Percentiles rank a stretch among this genome's conserved stretches.
Conservation (phyloP, 441 rosid genomes). For the Manihot esculenta region DNA sequence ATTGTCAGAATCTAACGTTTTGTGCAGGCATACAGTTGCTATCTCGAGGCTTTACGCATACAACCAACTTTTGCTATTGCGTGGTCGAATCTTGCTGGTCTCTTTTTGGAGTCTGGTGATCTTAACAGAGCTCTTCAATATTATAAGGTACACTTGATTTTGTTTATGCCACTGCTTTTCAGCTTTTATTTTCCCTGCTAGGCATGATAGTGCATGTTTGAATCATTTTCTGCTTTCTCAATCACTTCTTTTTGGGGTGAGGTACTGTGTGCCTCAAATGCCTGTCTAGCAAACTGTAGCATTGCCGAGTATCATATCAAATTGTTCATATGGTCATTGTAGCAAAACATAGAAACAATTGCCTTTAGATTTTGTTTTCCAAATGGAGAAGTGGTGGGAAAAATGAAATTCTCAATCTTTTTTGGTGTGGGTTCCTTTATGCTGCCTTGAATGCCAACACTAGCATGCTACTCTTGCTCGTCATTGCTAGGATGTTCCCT, state of each 20-base stretch:
- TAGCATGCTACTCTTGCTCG: neutral
- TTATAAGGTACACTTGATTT: constrained; percentile 66
- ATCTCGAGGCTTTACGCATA: constrained; percentile 91
- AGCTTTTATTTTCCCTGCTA: neutral
- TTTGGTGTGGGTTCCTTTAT: neutral
- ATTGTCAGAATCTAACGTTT: constrained; percentile 75
- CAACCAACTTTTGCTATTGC: constrained; percentile 98
- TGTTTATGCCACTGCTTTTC: constrained; percentile 9
- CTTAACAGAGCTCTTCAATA: constrained; percentile 91
- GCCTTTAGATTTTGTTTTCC: neutral
- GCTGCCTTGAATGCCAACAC: neutral
- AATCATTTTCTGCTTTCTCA: neutral
- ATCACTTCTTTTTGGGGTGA: neutral
- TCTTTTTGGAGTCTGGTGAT: constrained; percentile 98
- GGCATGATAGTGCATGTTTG: neutral
- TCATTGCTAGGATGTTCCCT: neutral
- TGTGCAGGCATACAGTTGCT: constrained; percentile 99
- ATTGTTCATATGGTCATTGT: neutral
- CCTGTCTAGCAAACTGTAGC: neutral
- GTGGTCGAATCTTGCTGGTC: constrained; percentile 99
- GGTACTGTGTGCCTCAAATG: constrained; percentile 7
- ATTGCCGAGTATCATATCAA: neutral
- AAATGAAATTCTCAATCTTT: neutral
- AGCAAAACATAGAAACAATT: neutral
- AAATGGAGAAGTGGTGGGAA: neutral